phyloP scores from a whole-genome alignment of 208 protist species.

The Blechomonas ayalai region DNA sequence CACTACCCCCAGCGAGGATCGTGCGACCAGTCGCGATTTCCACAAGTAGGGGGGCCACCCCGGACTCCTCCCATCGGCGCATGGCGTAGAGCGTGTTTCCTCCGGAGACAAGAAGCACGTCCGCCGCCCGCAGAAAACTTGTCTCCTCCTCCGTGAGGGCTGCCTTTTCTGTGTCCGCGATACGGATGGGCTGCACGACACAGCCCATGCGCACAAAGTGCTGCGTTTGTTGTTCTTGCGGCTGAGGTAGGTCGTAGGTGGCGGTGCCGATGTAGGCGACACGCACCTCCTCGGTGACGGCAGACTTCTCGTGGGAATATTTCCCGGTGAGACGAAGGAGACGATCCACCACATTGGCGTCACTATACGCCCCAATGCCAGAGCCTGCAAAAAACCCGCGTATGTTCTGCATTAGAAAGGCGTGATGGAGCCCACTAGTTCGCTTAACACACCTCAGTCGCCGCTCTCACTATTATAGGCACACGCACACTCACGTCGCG shows the following conservation, averaged over 20 bases:
- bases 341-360: constrained; percentile 34
- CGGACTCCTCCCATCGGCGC: constrained; percentile 81
- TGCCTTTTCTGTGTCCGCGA: constrained; percentile 43
- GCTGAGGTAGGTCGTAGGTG: constrained; percentile 71
- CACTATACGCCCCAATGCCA: constrained; percentile 39
- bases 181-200: constrained; percentile 26
- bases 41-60: constrained; percentile 44
- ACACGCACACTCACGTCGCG: too few relatives aligned
- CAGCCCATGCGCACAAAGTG: constrained; percentile 47
- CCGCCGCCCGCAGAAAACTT: constrained; percentile 31
- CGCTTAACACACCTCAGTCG: too few relatives aligned
- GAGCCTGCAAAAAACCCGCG: constrained; percentile 67
- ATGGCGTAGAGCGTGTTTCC: constrained; percentile 90
- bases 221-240: constrained; percentile 23
- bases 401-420: constrained; percentile 12
- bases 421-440: too few relatives aligned
- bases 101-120: constrained; percentile 76
- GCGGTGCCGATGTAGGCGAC: constrained; percentile 86
- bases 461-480: too few relatives aligned
- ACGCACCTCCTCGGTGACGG: constrained; percentile 15
- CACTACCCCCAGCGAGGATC: constrained; percentile 79
- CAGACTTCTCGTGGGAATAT: constrained; percentile 4
- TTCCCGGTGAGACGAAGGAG: constrained; percentile 43
- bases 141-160: constrained; percentile 13
- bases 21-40: constrained; percentile 11